Evolutionary conservation across 768 basidiomycete genomes (phyloP).

Genomic region (Rhodotorula paludigena): DNA sequence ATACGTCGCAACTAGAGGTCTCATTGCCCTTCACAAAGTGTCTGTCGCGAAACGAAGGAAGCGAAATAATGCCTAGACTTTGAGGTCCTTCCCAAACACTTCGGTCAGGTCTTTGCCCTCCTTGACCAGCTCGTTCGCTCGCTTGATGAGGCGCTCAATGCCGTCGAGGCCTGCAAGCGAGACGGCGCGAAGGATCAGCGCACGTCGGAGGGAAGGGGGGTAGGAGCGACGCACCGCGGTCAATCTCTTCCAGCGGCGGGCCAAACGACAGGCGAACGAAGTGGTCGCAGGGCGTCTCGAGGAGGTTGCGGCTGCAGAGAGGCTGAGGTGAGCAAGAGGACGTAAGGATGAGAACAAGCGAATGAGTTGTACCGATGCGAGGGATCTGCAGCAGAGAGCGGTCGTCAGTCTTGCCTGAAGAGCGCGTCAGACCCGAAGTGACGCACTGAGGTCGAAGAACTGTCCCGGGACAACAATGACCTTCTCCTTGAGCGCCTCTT

Average conservation of each 20-base stretch:
- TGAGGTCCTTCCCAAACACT: background rate
- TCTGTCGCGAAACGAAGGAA: no score
- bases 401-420: no score
- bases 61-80: no score
- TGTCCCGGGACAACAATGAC: slow-evolving; percentile 30
- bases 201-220: slow-evolving; percentile 44
- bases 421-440: background rate
- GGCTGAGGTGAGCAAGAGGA: background rate
- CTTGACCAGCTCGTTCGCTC: slow-evolving; percentile 39
- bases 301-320: slow-evolving; percentile 60
- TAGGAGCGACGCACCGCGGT: slow-evolving; percentile 60
- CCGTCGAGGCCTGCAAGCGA: slow-evolving; percentile 65
- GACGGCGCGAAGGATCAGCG: background rate
- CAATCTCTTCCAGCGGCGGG: slow-evolving; percentile 21
- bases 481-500: slow-evolving; percentile 39
- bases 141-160: slow-evolving; percentile 70
- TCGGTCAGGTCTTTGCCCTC: slow-evolving; percentile 13
- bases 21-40: no score
- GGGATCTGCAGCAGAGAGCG: slow-evolving; percentile 39
- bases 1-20: no score
- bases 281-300: slow-evolving; percentile 83
- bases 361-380: slow-evolving; percentile 51
- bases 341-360: background rate
- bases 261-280: slow-evolving; percentile 69
- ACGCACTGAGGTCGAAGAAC: slow-evolving; percentile 46